Percentiles rank a stretch among this genome's conserved stretches.
Evolutionary conservation across 257 asterid species (phyloP).

Genomic region (Apocynum venetum): DNA sequence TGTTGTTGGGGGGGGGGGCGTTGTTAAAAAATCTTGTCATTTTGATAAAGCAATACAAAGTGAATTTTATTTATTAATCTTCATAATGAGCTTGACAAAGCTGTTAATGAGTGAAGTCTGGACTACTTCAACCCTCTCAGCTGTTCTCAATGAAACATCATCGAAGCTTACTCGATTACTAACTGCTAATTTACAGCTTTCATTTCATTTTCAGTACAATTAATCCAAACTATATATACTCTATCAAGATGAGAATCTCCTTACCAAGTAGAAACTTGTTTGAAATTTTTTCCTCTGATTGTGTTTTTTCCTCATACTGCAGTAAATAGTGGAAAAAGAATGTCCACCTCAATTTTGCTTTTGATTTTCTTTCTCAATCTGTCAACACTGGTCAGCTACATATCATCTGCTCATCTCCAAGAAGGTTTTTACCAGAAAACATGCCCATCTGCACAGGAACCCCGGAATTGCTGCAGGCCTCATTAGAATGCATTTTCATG

Average conservation of each 20-base stretch:
- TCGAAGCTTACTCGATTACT: neutral
- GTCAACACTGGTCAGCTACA: neutral
- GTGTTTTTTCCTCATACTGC: neutral
- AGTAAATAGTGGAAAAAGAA: neutral
- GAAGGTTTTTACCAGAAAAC: constrained; percentile 30
- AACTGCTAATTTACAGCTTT: neutral
- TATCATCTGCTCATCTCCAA: constrained; percentile 20
- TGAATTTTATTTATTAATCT: too few species aligned
- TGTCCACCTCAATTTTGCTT: neutral
- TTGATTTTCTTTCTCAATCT: constrained; percentile 10
- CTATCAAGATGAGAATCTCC: neutral
- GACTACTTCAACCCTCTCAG: neutral
- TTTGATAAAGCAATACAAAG: too few species aligned
- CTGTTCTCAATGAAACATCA: neutral
- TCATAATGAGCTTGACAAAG: neutral
- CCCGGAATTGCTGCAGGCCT: constrained; percentile 43
- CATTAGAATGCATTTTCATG: constrained; percentile 43
- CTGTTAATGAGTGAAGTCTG: neutral
- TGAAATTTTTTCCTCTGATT: too few species aligned
- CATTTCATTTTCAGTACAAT: neutral
- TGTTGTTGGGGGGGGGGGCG: too few species aligned
- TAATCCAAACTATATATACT: neutral
- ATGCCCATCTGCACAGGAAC: constrained; percentile 35
- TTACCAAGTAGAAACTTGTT: neutral
- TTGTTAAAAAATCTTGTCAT: neutral